These are phyloP conservation scores for Pseudoscleropodium purum DNA, from an alignment of 225 moss, liverwort and hornwort genomes.

Conservation along the genomic window DNA sequence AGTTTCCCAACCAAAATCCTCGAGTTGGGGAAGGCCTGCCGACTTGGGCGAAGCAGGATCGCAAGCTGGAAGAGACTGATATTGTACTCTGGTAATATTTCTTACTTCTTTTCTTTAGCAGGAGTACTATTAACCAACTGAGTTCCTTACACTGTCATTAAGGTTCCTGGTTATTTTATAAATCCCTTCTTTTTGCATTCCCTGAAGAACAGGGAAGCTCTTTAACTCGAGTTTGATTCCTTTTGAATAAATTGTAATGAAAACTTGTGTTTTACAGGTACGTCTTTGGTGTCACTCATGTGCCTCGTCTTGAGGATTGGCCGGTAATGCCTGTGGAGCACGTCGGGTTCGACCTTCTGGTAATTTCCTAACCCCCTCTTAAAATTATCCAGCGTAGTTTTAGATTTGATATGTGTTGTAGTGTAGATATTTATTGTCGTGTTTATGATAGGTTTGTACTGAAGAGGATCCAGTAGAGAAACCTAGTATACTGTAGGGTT, in stretches of 20 bases:
- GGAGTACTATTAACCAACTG: not conserved
- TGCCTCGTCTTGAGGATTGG: conserved; percentile 96
- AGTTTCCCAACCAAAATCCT: conserved; percentile 97
- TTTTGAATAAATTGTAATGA: not conserved
- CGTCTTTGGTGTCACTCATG: conserved; percentile 92
- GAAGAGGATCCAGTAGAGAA: not conserved
- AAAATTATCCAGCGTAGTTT: not conserved
- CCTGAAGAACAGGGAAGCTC: not conserved
- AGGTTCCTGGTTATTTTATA: not conserved
- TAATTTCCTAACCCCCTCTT: not conserved
- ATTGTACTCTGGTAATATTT: conserved; percentile 70
- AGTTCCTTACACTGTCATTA: not conserved
- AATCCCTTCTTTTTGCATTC: not conserved
- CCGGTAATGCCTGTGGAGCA: conserved; percentile 99
- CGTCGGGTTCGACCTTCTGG: conserved; percentile 75
- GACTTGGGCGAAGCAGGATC: conserved; percentile 83
- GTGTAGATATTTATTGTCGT: not conserved
- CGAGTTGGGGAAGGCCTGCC: conserved; percentile 89
- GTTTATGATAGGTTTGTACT: not conserved
- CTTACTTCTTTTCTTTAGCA: not conserved
- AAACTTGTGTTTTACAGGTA: conserved; percentile 39
- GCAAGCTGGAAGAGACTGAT: conserved; percentile 90
- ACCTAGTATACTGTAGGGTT: not conserved
- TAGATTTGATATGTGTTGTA: not conserved
- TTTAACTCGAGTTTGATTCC: not conserved